Evolutionary conservation across 306 rosid genomes (phyloP), one percentile per base, ranked within the genome.

Genomic region (Casuarina cunninghamiana): DNA sequence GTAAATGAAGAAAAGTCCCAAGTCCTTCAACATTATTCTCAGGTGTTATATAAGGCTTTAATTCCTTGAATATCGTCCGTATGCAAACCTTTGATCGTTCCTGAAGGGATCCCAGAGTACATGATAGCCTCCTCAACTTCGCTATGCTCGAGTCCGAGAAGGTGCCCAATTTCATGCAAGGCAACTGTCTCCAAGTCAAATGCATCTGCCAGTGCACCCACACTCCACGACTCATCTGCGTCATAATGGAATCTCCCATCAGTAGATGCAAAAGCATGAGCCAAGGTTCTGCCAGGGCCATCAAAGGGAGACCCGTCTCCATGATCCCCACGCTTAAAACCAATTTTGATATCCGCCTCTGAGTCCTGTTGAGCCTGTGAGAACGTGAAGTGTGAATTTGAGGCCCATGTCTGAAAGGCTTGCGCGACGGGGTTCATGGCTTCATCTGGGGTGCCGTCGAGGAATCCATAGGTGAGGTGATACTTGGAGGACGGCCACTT

Each of bases 191-290:
- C 48, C 49, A 39, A 41, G 71, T 66, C 49, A 8, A 15, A 65
- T 65, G 70, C 45, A 65, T 12, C 13, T 13, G 32, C 3, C n/a
- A 2, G 3, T 2, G 50, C 71, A 39, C 71, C 49, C 5, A 66
- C 50, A 41, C 50, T 66, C 48, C 48, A 41, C 9, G 2, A 7
- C 26, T 66, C 71, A 17, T 66, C 71, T 6, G 50, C 71, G 17
- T 66, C 71, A 8, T 66, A 66, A 66, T 66, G 71, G 35, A 41
- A 66, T 66, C 71, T 8, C 13, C 50, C 71, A 17, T 66, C 12
- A 6, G 50, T 66, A 7, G 71, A 50, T 5, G 71, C 0, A 66
- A 66, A 66, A 66, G 50, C 71, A 41, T 66, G 71, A n/a, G 50
- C 71, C 1, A 66, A 12, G 46, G 35, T 66, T 5, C 71, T 35